Base-by-base conservation (phyloP, 2,329 filamentous ascomycete species). In the Apiospora phragmitis region DNA sequence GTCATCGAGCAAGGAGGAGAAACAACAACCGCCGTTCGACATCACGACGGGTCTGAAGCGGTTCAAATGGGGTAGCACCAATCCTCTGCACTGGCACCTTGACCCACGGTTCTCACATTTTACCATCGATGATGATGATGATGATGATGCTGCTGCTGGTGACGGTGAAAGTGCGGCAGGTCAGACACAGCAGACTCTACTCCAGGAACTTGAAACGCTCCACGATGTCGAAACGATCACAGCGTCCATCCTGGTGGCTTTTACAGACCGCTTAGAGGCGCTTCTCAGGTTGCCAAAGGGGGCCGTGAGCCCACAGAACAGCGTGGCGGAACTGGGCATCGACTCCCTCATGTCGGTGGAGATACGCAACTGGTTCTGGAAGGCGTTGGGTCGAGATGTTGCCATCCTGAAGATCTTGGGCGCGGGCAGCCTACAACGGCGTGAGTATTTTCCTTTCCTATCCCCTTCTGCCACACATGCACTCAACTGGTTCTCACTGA, bases 91-190 rank as follows among this genome's bases (percentile, higher is more conserved):
- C 71, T 86, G 84, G 84, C 83, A 85, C 66, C 71, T 71, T 4
- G 84, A 86, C 72, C 81, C 82, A 1, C 79, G 83, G 0, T 85
- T 85, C 73, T 79, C 79, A 12, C 83, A 86, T 72, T 81, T 79
- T 51, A 80, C 76, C 0, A 38, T 76, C 4, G 71, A 74, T 6
- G 72, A 77, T 0, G 73, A 65, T 6, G 68, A 38, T 8, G 9
- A 8, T n/a, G 45, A 49, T 24, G 73, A 65, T 6, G 68, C 35
- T 8, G 9, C 8, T n/a, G 45, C 24, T 24, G 43, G 43, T 5
- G 73, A 71, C 1, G 71, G 77, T 1, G 8, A 21, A 41, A 71
- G 45, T 18, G 55, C 26, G 21, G 38, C 45, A 16, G 68, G 32
- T 0, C 67, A 65, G 38, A 68, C 65, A 24, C 73, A 73, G 26